Evolutionary conservation across 208 protist species (phyloP).

Genomic region (Leishmania major): DNA sequence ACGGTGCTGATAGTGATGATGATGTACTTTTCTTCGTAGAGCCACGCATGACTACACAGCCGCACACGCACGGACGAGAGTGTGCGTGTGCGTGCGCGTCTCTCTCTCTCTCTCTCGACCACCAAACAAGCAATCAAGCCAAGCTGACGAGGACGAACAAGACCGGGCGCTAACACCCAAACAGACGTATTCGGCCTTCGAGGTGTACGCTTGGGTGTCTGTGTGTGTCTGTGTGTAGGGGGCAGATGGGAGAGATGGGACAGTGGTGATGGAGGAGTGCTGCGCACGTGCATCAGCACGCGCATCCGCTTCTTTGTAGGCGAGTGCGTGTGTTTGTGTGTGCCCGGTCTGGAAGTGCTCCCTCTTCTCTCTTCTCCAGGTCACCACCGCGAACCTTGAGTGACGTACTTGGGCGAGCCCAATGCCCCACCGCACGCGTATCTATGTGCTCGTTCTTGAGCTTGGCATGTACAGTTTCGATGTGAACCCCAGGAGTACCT

Average conservation of each 20-base stretch:
- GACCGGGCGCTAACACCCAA: not conserved
- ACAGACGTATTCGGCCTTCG: not conserved
- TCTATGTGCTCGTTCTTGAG: not conserved
- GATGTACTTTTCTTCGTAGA: not conserved
- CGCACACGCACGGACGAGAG: not conserved
- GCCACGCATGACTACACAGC: not conserved
- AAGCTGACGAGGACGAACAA: not conserved
- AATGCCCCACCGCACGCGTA: not conserved
- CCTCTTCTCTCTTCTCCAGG: not conserved
- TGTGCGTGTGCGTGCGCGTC: not conserved
- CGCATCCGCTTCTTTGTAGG: not conserved
- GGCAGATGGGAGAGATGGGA: not conserved
- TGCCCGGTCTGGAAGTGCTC: not conserved
- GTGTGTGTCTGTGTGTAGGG: not conserved
- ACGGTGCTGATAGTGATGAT: not conserved
- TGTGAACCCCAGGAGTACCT: not conserved
- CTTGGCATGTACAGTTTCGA: not conserved
- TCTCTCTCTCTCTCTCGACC: not conserved
- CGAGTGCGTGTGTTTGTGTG: conserved; percentile 5
- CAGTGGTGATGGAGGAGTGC: not conserved
- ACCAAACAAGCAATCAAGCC: not conserved
- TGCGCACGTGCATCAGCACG: not conserved
- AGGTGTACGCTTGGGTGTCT: not conserved
- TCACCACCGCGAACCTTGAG: not conserved
- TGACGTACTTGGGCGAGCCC: not conserved